These are phyloP conservation scores for Leavenworthia alabamica DNA, from an alignment of 345 rosid genomes.

Conservation along the genomic window DNA sequence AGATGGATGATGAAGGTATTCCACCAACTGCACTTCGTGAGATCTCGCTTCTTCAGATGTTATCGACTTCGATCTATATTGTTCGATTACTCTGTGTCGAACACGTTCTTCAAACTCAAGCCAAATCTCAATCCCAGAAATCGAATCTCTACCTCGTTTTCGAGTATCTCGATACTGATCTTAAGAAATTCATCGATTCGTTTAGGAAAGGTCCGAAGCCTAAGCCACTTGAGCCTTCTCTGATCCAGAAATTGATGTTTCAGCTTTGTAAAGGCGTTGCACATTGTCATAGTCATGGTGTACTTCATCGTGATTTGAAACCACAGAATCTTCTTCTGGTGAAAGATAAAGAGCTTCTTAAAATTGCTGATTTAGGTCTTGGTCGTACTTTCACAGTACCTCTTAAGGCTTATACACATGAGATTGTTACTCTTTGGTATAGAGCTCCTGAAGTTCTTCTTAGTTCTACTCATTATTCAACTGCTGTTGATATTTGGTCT, in stretches of 20 bases:
- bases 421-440: constrained; percentile 96
- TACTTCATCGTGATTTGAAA: constrained; percentile 92
- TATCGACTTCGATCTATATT: constrained; percentile 71
- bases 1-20: constrained; percentile 96
- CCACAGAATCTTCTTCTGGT: constrained; percentile 91
- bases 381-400: constrained; percentile 93
- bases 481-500: constrained; percentile 95
- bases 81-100: constrained; percentile 45
- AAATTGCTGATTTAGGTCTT: constrained; percentile 99
- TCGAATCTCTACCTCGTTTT: constrained; percentile 56
- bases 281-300: constrained; percentile 96
- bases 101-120: constrained; percentile 21
- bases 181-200: constrained; percentile 66
- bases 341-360: constrained; percentile 69
- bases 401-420: constrained; percentile 89
- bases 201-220: constrained; percentile 16
- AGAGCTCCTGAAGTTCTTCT: constrained; percentile 95
- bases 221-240: constrained; percentile 3
- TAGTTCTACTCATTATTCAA: constrained; percentile 90
- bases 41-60: constrained; percentile 86
- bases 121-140: constrained; percentile 3
- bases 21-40: constrained; percentile 94
- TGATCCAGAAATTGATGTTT: constrained; percentile 58
- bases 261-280: constrained; percentile 94
- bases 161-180: constrained; percentile 85